Conservation (phyloP, 1,139 yeast genomes). For the Williopsis jadinii region DNA sequence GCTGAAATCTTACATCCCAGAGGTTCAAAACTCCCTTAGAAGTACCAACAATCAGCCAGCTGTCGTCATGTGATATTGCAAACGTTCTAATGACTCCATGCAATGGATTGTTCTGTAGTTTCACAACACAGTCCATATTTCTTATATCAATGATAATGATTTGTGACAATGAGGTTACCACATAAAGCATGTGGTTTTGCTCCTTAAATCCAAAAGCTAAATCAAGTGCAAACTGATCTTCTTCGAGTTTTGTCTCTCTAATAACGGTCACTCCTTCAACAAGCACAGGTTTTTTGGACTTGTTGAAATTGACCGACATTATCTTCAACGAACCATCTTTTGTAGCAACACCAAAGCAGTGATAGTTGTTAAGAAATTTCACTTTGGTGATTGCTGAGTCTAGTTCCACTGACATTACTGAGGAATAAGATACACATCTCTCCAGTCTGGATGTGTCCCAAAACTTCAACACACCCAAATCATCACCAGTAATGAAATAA, state of each 20-base stretch:
- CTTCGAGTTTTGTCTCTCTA: conserved; percentile 34
- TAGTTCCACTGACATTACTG: conserved; percentile 44
- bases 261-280: conserved; percentile 34
- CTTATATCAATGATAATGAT: conserved; percentile 55
- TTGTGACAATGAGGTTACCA: conserved; percentile 47
- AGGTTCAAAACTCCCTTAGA: conserved; percentile 62
- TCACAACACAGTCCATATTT: conserved; percentile 40
- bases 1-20: conserved; percentile 74
- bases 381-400: conserved; percentile 42
- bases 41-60: conserved; percentile 74
- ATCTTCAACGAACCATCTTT: conserved; percentile 56
- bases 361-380: conserved; percentile 50
- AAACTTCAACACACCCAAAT: conserved; percentile 59
- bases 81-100: conserved; percentile 65
- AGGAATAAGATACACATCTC: conserved; percentile 53
- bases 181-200: conserved; percentile 31
- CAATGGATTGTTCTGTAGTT: conserved; percentile 46
- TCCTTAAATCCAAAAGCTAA: conserved; percentile 34
- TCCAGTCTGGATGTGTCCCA: conserved; percentile 75
- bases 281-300: conserved; percentile 26
- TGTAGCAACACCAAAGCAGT: conserved; percentile 64
- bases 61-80: conserved; percentile 43
- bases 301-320: conserved; percentile 46
- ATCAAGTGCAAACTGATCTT: conserved; percentile 35
- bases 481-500: conserved; percentile 74